A percentile compares a stretch with the other conserved stretches of the same genome.
Conservation (phyloP, 2,329 filamentous ascomycete genomes). For the Pleurostoma richardsiae region DNA sequence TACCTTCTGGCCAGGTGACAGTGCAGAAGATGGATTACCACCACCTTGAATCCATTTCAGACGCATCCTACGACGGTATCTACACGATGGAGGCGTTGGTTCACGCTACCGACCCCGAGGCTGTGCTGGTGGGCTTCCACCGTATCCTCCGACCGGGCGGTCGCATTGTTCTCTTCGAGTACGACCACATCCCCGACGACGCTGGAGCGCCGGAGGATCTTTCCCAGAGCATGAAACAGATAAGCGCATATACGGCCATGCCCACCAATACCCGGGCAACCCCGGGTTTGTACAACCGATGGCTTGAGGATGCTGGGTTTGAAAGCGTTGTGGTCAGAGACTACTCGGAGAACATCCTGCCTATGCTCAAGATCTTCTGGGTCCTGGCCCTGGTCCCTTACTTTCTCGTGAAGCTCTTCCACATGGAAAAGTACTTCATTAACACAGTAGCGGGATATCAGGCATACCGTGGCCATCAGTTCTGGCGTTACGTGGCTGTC, state of each 20-base stretch:
- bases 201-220: constrained; percentile 18
- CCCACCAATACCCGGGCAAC: constrained; percentile 34
- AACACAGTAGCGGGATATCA: constrained; percentile 45
- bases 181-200: constrained; percentile 33
- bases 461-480: no score
- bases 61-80: constrained; percentile 38
- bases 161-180: constrained; percentile 38
- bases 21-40: constrained; percentile 45
- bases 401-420: constrained; percentile 33
- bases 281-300: constrained; percentile 29
- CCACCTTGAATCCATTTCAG: constrained; percentile 33
- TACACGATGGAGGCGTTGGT: constrained; percentile 55
- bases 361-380: constrained; percentile 43
- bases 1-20: constrained; percentile 26
- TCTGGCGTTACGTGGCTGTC: no score
- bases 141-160: constrained; percentile 43
- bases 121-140: constrained; percentile 38
- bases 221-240: constrained; percentile 22
- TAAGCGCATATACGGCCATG: constrained; percentile 40
- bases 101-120: constrained; percentile 41
- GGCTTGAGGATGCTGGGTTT: constrained; percentile 39
- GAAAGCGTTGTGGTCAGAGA: constrained; percentile 36
- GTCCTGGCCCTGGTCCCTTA: constrained; percentile 39
- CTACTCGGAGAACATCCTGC: constrained; percentile 38
- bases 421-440: constrained; percentile 38